phyloP scores from a whole-genome alignment of 1,139 yeast species.

The Yamadazyma friedrichii region DNA sequence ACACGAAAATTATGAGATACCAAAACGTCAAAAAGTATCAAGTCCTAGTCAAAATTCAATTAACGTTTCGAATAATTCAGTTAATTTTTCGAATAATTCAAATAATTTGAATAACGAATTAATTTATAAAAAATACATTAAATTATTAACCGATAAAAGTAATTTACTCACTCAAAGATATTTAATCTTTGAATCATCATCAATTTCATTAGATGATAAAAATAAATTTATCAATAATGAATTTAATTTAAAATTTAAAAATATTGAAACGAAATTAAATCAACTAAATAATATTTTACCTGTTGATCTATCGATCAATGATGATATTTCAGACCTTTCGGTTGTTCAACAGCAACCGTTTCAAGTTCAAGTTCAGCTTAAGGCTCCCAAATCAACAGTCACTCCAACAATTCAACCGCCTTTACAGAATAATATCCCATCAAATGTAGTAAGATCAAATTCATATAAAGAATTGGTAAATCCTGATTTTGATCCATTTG shows the following conservation, averaged over 20 bases:
- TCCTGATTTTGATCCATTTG: constrained; percentile 10
- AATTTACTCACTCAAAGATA: constrained; percentile 27
- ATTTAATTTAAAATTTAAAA: constrained; percentile 21
- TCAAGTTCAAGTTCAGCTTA: background rate
- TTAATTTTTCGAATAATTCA: background rate
- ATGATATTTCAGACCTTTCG: background rate
- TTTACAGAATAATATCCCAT: background rate
- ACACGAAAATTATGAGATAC: too few species aligned
- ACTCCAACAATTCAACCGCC: too few species aligned
- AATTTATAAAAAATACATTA: constrained; percentile 13
- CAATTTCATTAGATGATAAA: constrained; percentile 36
- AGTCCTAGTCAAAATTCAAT: too few species aligned
- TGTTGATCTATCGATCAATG: constrained; percentile 3
- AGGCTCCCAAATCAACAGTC: background rate
- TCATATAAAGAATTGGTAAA: constrained; percentile 8
- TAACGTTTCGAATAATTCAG: too few species aligned
- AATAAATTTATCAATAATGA: constrained; percentile 22
- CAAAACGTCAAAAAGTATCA: too few species aligned
- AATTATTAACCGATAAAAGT: constrained; percentile 18
- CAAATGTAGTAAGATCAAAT: constrained; percentile 1
- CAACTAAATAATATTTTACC: constrained; percentile 3
- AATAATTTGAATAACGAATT: constrained; percentile 3
- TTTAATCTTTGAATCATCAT: constrained; percentile 31
- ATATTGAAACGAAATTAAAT: constrained; percentile 13
- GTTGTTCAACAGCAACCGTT: background rate